Base-by-base conservation (phyloP, 331 rosid genomes). In the Telfairia occidentalis region DNA sequence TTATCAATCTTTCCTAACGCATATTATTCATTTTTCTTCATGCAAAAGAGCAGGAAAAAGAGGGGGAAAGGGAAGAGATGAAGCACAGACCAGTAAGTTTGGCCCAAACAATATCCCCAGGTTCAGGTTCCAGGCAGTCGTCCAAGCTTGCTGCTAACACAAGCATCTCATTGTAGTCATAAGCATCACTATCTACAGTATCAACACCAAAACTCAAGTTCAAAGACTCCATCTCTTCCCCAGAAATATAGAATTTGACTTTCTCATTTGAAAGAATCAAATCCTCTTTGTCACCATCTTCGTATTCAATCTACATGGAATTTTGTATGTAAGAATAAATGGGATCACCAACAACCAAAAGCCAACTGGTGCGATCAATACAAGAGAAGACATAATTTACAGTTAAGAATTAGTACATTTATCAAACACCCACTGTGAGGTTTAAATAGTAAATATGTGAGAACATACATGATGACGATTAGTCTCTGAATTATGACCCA, bases 81-180 rank as follows among this genome's bases (percentile, higher is more conserved):
- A 53, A 85, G 78, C 76, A 83, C 82, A 72, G 67, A 95, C 99
- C 99, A 78, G 99, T 95, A 81, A 95, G 93, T 86, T 95, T 95
- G 74, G 97, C 99, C 99, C 99, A 95, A 75, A 95, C 69, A 29
- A 95, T 87, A 80, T 95, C 99, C 78, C 96, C 96, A 9, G 96
- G 89, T 75, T 92, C 99, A 76, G 87, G 87, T 30, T 95, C 96
- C 81, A 87, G 95, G 65, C 89, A 88, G 76, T 89, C 96, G 67
- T 92, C 90, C 87, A 92, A 90, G 81, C 92, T 90, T 61, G 97
- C 99, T 76, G 99, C 99, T 85, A 92, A 55, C 57, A 92, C 97
- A 48, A 95, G 86, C 96, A 95, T 86, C 90, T 92, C 99, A 78
- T 92, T 87, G 71, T 80, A 88, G 71, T 91, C 98, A 82, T 90